These are phyloP conservation scores for Aspergillus sclerotioniger DNA, from an alignment of 495 filamentous ascomycete species.

Conservation along the genomic window DNA sequence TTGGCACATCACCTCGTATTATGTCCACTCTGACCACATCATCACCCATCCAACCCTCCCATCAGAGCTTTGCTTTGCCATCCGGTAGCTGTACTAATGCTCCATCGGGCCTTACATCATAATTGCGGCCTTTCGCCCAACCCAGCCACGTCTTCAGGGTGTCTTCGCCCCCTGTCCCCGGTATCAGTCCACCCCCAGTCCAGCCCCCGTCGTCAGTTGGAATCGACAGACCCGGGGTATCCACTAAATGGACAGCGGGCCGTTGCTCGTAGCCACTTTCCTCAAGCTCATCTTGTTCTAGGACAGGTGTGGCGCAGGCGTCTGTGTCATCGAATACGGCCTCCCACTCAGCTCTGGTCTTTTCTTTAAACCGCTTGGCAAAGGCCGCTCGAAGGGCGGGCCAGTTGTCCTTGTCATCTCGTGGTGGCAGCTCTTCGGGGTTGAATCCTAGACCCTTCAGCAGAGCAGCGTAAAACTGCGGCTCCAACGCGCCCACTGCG, in stretches of 20 bases:
- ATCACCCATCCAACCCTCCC: not conserved
- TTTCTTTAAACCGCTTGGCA: slow-evolving; percentile 62
- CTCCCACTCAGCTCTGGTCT: slow-evolving; percentile 82
- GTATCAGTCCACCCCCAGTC: slow-evolving; percentile 52
- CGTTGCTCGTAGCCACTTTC: slow-evolving; percentile 68
- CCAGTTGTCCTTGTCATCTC: slow-evolving; percentile 63
- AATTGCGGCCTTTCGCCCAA: slow-evolving; percentile 71
- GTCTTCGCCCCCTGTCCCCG: slow-evolving; percentile 70
- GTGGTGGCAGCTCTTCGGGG: slow-evolving; percentile 49
- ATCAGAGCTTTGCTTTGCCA: slow-evolving; percentile 19
- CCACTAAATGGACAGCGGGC: slow-evolving; percentile 65
- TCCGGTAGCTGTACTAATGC: slow-evolving; percentile 35
- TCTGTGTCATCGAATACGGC: slow-evolving; percentile 80
- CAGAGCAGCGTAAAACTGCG: slow-evolving; percentile 73
- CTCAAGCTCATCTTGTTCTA: slow-evolving; percentile 71
- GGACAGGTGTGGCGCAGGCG: slow-evolving; percentile 86
- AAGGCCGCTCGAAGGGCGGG: slow-evolving; percentile 58
- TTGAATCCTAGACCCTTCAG: slow-evolving; percentile 62
- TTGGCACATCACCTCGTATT: not conserved
- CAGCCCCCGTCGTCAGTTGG: slow-evolving; percentile 63
- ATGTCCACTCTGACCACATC: not conserved
- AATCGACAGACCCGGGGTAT: slow-evolving; percentile 61
- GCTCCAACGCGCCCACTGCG: slow-evolving; percentile 88
- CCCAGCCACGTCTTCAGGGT: slow-evolving; percentile 73
- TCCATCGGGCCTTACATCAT: slow-evolving; percentile 56